Evolutionary conservation across 2,329 filamentous ascomycete genomes (phyloP), one percentile per base, ranked within the genome.

Genomic region (Arthrinium phaeospermum): DNA sequence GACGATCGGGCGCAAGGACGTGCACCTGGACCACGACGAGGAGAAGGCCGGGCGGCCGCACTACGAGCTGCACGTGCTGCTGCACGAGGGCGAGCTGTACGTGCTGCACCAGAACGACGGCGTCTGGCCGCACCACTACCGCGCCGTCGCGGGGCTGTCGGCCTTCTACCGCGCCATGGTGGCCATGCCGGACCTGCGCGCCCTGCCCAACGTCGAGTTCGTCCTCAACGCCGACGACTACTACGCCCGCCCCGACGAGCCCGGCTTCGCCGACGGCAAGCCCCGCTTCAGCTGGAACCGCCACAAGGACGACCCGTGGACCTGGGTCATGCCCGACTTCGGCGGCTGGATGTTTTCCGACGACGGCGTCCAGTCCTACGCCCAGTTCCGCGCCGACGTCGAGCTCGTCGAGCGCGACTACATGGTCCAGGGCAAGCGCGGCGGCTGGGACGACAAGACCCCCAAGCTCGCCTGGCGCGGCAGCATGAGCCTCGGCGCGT

Each of bases 401-500:
- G 67, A 44, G 27, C 71, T 75, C 19, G 14, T 75, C 7, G 76
- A 77, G 68, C 51, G 70, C 6, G 72, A 75, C n/a, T 76, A 74
- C 41, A 24, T 68, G 16, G 51, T 22, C 7, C 13, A 24, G 34
- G 57, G 34, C 19, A 64, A 41, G 34, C 16, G 57, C 57, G 34
- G 72, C 19, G 75, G 73, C 22, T 79, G 75, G 74, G 73, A 75
- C 67, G 75, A 77, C 64, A 80, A 80, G 72, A 75, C 74, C 16
- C 71, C 74, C 8, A 75, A 77, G 72, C 68, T 78, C 8, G 73
- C 78, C 22, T 83, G 81, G 80, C 76, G 81, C 53, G 81, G 81
- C 8, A 73, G 78, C 6, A 76, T 78, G 67, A 77, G 77, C 4
- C 79, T 80, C 67, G 76, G 77, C 46, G 68, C 71, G 24, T 71